Evolutionary conservation across 2,329 filamentous ascomycete species (phyloP).

Genomic region (Calonectria henricotiae): DNA sequence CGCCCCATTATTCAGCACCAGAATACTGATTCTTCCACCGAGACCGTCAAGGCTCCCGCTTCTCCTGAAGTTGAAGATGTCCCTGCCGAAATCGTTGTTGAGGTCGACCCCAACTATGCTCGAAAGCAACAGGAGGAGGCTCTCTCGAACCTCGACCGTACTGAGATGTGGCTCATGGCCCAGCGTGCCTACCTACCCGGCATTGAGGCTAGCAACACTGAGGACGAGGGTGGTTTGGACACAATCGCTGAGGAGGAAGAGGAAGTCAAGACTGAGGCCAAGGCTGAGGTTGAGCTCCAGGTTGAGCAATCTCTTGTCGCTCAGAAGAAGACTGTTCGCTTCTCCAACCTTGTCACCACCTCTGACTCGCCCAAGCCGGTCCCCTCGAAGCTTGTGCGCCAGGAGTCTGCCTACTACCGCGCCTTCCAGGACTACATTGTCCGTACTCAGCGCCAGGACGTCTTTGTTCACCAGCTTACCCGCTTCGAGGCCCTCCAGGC

Average conservation of each 20-base stretch:
- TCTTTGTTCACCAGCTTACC: constrained; percentile 87
- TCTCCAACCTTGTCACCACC: constrained; percentile 71
- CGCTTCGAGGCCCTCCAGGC: constrained; percentile 93
- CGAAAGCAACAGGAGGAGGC: constrained; percentile 81
- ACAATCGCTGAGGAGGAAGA: constrained; percentile 59
- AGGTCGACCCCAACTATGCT: constrained; percentile 84
- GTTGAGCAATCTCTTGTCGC: constrained; percentile 47
- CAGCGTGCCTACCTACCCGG: constrained; percentile 85
- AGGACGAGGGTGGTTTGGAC: constrained; percentile 58
- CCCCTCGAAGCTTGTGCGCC: constrained; percentile 68
- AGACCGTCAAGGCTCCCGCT: constrained; percentile 55
- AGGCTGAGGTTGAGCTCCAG: constrained; percentile 52
- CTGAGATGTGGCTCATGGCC: constrained; percentile 87
- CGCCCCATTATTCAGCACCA: constrained; percentile 62
- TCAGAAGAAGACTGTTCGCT: constrained; percentile 84
- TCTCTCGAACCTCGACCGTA: constrained; percentile 85
- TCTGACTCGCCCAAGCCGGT: constrained; percentile 67
- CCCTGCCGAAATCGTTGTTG: constrained; percentile 76
- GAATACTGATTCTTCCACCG: constrained; percentile 54
- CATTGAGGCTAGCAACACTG: constrained; percentile 67
- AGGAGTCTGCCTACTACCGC: constrained; percentile 88
- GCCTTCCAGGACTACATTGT: constrained; percentile 85
- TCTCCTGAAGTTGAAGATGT: constrained; percentile 71
- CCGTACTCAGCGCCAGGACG: constrained; percentile 78
- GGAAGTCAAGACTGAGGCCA: constrained; percentile 45